These are phyloP conservation scores for Aspergillus versicolor DNA, from an alignment of 2,329 filamentous ascomycete genomes.

Conservation along the genomic window DNA sequence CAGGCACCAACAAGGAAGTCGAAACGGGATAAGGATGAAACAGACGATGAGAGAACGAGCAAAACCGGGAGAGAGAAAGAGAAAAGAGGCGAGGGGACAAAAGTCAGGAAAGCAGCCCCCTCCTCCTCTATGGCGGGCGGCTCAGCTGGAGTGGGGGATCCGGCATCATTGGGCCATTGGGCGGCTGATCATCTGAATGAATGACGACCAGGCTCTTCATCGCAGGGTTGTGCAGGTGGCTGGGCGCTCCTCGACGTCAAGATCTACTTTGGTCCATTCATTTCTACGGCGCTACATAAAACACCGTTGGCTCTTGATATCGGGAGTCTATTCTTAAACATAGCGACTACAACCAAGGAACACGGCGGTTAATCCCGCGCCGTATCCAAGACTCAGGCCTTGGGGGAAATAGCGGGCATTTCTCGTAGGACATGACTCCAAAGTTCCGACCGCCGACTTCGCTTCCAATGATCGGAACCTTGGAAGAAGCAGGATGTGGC, in stretches of 20 bases:
- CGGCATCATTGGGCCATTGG: slow-evolving; percentile 18
- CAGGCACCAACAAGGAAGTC: not conserved
- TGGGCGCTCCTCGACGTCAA: not conserved
- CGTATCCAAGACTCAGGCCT: slow-evolving; percentile 7
- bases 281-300: not conserved
- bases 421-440: not conserved
- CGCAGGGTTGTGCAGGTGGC: not conserved
- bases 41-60: slow-evolving; percentile 4
- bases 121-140: slow-evolving; percentile 14
- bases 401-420: not conserved
- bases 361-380: slow-evolving; percentile 15
- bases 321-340: too few relatives aligned
- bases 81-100: slow-evolving; percentile 10
- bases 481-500: not conserved
- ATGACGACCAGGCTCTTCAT: slow-evolving; percentile 1
- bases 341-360: slow-evolving; percentile 8
- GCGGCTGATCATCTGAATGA: slow-evolving; percentile 14
- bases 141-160: slow-evolving; percentile 24
- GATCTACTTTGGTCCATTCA: not conserved
- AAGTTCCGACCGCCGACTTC: not conserved
- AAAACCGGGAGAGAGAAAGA: slow-evolving; percentile 1
- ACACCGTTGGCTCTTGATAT: not conserved
- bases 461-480: not conserved
- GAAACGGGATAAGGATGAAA: not conserved
- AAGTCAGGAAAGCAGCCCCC: not conserved